Conservation (phyloP, 164 flowering plant genomes). For the Aristolochia californica region DNA sequence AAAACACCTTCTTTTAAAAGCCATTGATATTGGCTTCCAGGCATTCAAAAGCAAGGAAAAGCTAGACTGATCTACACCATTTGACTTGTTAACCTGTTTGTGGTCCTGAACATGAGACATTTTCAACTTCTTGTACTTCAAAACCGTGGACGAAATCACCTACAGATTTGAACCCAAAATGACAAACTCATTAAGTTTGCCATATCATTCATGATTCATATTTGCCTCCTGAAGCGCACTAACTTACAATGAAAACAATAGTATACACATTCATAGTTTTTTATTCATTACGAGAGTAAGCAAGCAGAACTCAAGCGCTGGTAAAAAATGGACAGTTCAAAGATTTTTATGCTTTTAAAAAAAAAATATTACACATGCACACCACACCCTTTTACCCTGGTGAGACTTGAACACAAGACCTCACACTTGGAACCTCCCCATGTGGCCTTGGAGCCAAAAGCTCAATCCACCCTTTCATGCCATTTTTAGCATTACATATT, state of each 20-base stretch:
- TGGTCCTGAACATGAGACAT: slow-evolving; percentile 22
- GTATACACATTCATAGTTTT: background rate
- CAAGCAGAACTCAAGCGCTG: no score
- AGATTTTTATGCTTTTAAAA: no score
- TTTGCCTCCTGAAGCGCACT: background rate
- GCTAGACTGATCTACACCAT: slow-evolving; percentile 10
- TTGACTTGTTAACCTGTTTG: slow-evolving; percentile 8
- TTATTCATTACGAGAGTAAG: background rate
- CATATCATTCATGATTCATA: background rate
- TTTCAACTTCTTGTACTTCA: slow-evolving; percentile 64
- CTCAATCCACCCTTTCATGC: no score
- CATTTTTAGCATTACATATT: no score
- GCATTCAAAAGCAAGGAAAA: slow-evolving; percentile 64
- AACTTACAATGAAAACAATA: background rate
- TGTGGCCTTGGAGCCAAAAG: no score
- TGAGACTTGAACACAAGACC: no score
- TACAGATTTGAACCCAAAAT: slow-evolving; percentile 19
- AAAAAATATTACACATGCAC: no score
- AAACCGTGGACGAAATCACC: slow-evolving; percentile 66
- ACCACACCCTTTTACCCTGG: no score
- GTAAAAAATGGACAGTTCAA: no score
- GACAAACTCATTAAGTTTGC: background rate
- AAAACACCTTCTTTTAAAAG: slow-evolving; percentile 70
- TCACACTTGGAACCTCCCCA: no score
- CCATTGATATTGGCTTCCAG: slow-evolving; percentile 94